phyloP scores from a whole-genome alignment of 768 basidiomycete species.

The Boletus coccyginus region DNA sequence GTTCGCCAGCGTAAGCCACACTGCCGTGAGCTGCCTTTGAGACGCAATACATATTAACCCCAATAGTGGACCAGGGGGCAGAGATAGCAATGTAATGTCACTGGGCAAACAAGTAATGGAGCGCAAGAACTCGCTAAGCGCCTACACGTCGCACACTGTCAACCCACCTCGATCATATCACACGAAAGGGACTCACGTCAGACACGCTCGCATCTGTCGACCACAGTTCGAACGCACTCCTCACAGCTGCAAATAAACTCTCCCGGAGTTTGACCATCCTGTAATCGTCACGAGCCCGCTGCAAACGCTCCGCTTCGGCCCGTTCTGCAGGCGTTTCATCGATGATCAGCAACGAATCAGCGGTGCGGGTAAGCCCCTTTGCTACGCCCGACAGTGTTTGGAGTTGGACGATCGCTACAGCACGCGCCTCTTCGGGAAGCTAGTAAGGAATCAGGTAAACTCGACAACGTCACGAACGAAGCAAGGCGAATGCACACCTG shows the following conservation, averaged over 20 bases:
- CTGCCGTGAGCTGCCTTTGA: slow-evolving; percentile 68
- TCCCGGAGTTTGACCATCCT: slow-evolving; percentile 62
- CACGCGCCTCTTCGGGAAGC: slow-evolving; percentile 73
- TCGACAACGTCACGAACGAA: not conserved
- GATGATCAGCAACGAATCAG: slow-evolving; percentile 62
- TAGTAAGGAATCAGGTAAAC: slow-evolving; percentile 23
- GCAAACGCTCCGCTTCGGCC: slow-evolving; percentile 53
- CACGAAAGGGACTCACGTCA: slow-evolving; percentile 53
- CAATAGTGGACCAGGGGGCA: slow-evolving; percentile 80
- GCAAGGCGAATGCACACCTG: slow-evolving; percentile 40
- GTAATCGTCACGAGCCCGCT: slow-evolving; percentile 60
- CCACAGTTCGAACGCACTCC: slow-evolving; percentile 69
- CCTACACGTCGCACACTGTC: slow-evolving; percentile 39
- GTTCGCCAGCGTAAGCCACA: slow-evolving; percentile 82
- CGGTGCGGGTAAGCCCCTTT: slow-evolving; percentile 77
- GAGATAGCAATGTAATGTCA: slow-evolving; percentile 74
- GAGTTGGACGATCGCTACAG: slow-evolving; percentile 65
- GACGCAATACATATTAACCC: slow-evolving; percentile 72
- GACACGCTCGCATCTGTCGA: slow-evolving; percentile 73
- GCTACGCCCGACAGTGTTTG: slow-evolving; percentile 83
- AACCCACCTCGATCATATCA: not conserved
- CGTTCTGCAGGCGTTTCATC: slow-evolving; percentile 54
- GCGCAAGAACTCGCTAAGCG: slow-evolving; percentile 79
- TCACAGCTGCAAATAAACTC: slow-evolving; percentile 59
- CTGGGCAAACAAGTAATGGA: slow-evolving; percentile 80